A percentile compares a stretch with the other conserved stretches of the same genome.
Evolutionary conservation across 1,284 basidiomycete genomes (phyloP).

Genomic region (Sanghuangporus weigelae): DNA sequence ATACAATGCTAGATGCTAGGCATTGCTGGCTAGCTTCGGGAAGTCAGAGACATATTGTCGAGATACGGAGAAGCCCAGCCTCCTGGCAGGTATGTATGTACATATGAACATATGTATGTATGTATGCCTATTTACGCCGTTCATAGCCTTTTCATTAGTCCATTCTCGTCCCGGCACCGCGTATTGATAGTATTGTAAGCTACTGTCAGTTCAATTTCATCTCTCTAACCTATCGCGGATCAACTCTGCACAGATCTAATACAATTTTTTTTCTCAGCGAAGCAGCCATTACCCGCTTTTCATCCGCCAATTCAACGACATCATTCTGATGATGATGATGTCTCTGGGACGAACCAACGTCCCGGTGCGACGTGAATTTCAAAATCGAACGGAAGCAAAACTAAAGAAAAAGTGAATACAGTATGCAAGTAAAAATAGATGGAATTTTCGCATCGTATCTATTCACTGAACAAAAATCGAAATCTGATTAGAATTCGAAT

Average conservation of each 20-base stretch:
- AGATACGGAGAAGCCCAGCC: too few species aligned
- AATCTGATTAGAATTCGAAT: too few species aligned
- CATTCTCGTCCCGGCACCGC: background rate
- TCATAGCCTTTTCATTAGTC: background rate
- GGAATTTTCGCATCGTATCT: too few species aligned
- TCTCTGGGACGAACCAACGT: too few species aligned
- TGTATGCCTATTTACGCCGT: too few species aligned
- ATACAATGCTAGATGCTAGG: background rate
- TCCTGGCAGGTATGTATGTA: too few species aligned
- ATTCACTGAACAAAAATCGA: too few species aligned
- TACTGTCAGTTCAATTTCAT: background rate
- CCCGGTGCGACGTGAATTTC: too few species aligned
- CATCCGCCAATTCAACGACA: background rate
- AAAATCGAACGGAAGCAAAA: too few species aligned
- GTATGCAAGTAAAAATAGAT: too few species aligned
- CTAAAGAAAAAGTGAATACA: too few species aligned
- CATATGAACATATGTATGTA: too few species aligned
- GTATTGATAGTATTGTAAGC: background rate
- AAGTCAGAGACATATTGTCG: background rate
- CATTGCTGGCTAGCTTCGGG: background rate
- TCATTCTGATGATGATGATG: background rate
- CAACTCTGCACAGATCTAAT: background rate
- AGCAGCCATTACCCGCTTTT: background rate
- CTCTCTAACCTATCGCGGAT: background rate
- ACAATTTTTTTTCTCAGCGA: background rate